Percentiles rank a stretch among this genome's conserved stretches.
Evolutionary conservation across 2,329 filamentous ascomycete species (phyloP).

Genomic region (Pyrenophora seminiperda): DNA sequence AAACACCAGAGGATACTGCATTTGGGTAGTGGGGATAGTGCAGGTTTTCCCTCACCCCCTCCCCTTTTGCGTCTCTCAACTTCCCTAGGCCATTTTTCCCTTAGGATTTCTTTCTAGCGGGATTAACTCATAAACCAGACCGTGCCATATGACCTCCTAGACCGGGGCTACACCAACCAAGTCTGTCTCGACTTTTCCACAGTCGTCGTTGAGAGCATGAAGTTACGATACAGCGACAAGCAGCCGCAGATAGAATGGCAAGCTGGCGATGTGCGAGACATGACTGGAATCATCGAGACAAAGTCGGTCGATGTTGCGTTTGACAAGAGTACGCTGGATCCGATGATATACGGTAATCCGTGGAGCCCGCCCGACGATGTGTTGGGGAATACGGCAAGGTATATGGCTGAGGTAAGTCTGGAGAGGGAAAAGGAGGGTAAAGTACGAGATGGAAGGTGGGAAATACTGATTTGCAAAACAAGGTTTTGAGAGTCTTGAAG

Average conservation of each 20-base stretch:
- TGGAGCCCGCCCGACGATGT: slow-evolving; percentile 60
- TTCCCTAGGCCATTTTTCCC: neutral
- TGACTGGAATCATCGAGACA: slow-evolving; percentile 52
- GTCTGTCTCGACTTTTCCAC: slow-evolving; percentile 63
- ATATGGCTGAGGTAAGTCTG: slow-evolving; percentile 55
- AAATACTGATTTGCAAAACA: neutral
- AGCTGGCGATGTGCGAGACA: slow-evolving; percentile 58
- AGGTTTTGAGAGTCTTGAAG: slow-evolving; percentile 57
- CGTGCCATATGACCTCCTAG: slow-evolving; percentile 56
- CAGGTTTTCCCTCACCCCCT: slow-evolving; percentile 36
- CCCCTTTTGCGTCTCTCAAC: too few relatives aligned
- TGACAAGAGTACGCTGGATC: slow-evolving; percentile 62
- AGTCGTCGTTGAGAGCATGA: slow-evolving; percentile 61
- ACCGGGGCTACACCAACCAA: slow-evolving; percentile 58
- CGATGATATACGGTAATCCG: slow-evolving; percentile 60
- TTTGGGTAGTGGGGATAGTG: slow-evolving; percentile 64
- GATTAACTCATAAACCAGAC: slow-evolving; percentile 47
- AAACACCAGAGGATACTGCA: slow-evolving; percentile 56
- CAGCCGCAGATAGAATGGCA: slow-evolving; percentile 56
- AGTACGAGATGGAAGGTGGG: too few relatives aligned
- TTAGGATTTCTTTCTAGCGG: neutral
- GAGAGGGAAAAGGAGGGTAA: rapidly evolving
- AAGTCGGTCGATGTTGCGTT: slow-evolving; percentile 61
- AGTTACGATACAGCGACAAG: slow-evolving; percentile 47
- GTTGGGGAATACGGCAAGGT: slow-evolving; percentile 54